Percentiles rank a stretch among this genome's conserved stretches.
phyloP scores from a whole-genome alignment of 1,284 basidiomycete genomes.

The Hemileia vastatrix region DNA sequence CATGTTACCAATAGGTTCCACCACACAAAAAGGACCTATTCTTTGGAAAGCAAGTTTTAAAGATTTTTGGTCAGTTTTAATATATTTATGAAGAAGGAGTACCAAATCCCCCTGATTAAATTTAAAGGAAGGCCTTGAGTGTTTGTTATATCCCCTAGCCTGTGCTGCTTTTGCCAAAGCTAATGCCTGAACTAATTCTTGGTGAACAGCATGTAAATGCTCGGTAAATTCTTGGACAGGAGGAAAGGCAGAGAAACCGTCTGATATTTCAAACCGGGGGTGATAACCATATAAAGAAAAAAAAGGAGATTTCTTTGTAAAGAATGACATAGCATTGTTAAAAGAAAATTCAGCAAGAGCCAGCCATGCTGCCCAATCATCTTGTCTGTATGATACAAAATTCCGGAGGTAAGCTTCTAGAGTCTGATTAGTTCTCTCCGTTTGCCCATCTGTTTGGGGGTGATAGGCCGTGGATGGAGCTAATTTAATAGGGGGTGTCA shows the following conservation, averaged over 20 bases:
- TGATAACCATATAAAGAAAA: slow-evolving; percentile 46
- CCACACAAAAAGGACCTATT: neutral
- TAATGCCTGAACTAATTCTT: neutral
- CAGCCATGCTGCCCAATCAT: slow-evolving; percentile 34
- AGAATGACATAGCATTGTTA: slow-evolving; percentile 37
- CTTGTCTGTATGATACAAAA: slow-evolving; percentile 24
- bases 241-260: neutral
- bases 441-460: slow-evolving; percentile 5
- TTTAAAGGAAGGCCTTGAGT: too few species aligned
- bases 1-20: neutral
- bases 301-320: slow-evolving; percentile 47
- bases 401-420: slow-evolving; percentile 24
- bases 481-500: neutral
- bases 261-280: slow-evolving; percentile 31
- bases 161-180: neutral
- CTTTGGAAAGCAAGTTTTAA: neutral
- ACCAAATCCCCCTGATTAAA: neutral
- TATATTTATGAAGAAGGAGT: neutral
- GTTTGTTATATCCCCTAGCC: neutral
- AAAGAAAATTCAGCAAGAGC: slow-evolving; percentile 40
- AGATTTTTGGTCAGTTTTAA: neutral
- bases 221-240: neutral
- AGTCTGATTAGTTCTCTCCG: neutral
- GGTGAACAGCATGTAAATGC: neutral
- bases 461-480: slow-evolving; percentile 5